phyloP scores from a whole-genome alignment of 2,329 filamentous ascomycete species.

The Ambrosiella xylebori region DNA sequence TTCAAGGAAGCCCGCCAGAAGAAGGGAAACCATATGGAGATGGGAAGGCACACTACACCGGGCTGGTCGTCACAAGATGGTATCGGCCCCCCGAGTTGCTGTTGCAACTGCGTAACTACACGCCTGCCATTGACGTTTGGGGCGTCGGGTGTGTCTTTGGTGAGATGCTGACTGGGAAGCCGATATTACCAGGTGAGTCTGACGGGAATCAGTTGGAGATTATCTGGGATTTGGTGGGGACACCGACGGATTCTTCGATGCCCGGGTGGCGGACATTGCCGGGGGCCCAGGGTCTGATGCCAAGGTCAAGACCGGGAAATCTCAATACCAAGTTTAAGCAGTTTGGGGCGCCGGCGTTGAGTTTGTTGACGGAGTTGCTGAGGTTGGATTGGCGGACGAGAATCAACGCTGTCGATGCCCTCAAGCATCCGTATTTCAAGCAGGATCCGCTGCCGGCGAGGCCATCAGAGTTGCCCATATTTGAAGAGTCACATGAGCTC shows the following conservation, averaged over 20 bases:
- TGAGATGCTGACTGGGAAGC: conserved; percentile 89
- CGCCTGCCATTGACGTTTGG: conserved; percentile 97
- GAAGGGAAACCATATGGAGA: conserved; percentile 67
- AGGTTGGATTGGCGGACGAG: conserved; percentile 77
- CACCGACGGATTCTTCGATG: conserved; percentile 81
- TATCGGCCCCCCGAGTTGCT: conserved; percentile 89
- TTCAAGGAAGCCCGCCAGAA: conserved; percentile 66
- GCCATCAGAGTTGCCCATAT: conserved; percentile 74
- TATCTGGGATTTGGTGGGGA: conserved; percentile 84
- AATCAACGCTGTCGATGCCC: conserved; percentile 83
- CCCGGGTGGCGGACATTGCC: conserved; percentile 74
- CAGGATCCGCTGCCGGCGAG: conserved; percentile 59
- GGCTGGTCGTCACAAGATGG: conserved; percentile 93
- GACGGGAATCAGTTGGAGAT: conserved; percentile 80
- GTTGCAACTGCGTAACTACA: conserved; percentile 75
- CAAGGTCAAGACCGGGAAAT: conserved; percentile 45
- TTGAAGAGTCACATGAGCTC: conserved; percentile 92
- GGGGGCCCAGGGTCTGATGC: conserved; percentile 56
- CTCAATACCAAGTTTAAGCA: conserved; percentile 60
- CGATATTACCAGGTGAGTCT: conserved; percentile 78
- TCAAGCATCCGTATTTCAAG: conserved; percentile 84
- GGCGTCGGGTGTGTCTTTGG: conserved; percentile 98
- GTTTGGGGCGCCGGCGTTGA: conserved; percentile 55
- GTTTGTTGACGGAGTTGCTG: conserved; percentile 64
- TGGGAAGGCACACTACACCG: conserved; percentile 79